Percentiles rank a stretch among this genome's conserved stretches.
These are phyloP conservation scores for Akanthomyces muscarius DNA, from an alignment of 2,329 filamentous ascomycete genomes.

Conservation along the genomic window DNA sequence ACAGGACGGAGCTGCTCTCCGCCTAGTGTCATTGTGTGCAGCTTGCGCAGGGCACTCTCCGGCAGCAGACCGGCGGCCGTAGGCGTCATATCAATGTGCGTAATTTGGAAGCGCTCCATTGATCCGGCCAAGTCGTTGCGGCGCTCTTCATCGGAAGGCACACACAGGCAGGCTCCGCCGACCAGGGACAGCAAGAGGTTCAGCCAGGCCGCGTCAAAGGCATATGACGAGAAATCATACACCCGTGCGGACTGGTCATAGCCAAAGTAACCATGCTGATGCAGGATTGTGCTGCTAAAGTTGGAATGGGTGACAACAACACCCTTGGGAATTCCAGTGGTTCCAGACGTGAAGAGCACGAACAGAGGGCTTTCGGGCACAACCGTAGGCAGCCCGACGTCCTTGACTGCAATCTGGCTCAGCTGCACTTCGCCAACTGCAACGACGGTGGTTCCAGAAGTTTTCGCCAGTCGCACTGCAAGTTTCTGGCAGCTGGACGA, in stretches of 20 bases:
- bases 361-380: slow-evolving; percentile 19
- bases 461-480: neutral
- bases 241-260: slow-evolving; percentile 14
- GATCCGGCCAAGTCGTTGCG: neutral
- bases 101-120: slow-evolving; percentile 9
- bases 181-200: slow-evolving; percentile 6
- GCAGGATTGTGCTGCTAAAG: slow-evolving; percentile 11
- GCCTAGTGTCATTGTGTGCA: slow-evolving; percentile 7
- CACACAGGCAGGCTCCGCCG: neutral
- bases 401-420: neutral
- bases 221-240: slow-evolving; percentile 20
- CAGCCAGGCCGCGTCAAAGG: slow-evolving; percentile 18
- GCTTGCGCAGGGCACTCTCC: slow-evolving; percentile 3
- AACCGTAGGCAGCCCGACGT: neutral
- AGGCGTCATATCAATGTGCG: slow-evolving; percentile 3
- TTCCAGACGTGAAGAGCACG: slow-evolving; percentile 23
- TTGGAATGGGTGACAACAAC: slow-evolving; percentile 22
- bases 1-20: slow-evolving; percentile 7
- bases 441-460: neutral
- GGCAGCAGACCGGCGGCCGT: slow-evolving; percentile 18
- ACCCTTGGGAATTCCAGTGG: slow-evolving; percentile 24
- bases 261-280: slow-evolving; percentile 16
- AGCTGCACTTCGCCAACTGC: slow-evolving; percentile 1
- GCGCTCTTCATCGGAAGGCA: neutral
- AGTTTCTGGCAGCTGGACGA: neutral